Evolutionary conservation across 306 rosid species (phyloP), one percentile per base, ranked within the genome.

Genomic region (Dalbergia oliveri): DNA sequence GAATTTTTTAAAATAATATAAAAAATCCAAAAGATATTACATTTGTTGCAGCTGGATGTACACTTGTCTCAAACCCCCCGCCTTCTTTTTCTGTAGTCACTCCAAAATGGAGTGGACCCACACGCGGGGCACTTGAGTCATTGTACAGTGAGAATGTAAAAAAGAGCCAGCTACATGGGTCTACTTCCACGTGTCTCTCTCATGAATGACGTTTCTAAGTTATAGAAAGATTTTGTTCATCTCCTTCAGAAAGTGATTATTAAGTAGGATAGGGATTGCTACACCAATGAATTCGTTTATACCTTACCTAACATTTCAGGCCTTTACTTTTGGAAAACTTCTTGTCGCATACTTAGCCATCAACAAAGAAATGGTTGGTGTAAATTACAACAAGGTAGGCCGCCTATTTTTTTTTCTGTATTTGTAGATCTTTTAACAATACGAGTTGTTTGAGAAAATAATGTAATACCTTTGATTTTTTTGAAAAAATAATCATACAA

Each of bases 261-360:
- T 33, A 14, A 61, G 5, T 1, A 2, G 18, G 59, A 61, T 59
- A 14, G 13, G 4, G 2, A 13, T 26, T 76, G 66, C n/a, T 63
- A 31, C n/a, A 21, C 7, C 43, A 3, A 66, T 9, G 19, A 69
- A 53, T 0, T 3, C 11, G 4, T 6, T n/a, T 54, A 15, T 66
- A 5, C 5, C 63, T 69, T 47, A 69, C 77, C 68, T 5, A 69
- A 61, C 61, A 26, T 76, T 49, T 53, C 41, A 14, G 69, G 72
- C 54, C 23, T 44, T 58, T 65, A 65, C 50, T 64, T 44, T 26
- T 19, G 11, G 64, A 1, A 8, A 70, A 69, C 14, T 5, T 12
- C 10, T 61, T 49, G 33, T 15, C 47, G 14, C 64, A 37, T 19
- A 21, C 39, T 5, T 6, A 18, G 34, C 34, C 33, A 57, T 11